These are phyloP conservation scores for Golovinomyces cichoracearum DNA, from an alignment of 2,329 filamentous ascomycete species.

Conservation along the genomic window DNA sequence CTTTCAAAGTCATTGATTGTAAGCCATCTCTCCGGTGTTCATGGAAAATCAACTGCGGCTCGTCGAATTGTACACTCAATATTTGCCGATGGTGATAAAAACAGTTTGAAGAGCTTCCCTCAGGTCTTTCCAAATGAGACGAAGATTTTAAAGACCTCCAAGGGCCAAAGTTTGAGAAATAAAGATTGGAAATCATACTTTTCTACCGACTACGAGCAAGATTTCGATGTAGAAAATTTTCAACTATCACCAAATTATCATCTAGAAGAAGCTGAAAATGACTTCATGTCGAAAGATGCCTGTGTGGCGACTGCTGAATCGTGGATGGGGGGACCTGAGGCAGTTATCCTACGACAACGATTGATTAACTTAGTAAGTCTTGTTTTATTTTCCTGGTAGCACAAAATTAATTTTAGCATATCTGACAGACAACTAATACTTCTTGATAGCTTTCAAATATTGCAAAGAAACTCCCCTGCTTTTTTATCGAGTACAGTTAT, in stretches of 20 bases:
- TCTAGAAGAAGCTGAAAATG: not conserved
- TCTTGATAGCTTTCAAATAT: conserved; percentile 10
- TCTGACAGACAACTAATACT: not conserved
- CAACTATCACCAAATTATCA: not conserved
- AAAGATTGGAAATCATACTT: not conserved
- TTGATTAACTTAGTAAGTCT: conserved; percentile 11
- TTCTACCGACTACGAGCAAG: conserved; percentile 11
- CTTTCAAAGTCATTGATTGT: conserved; percentile 32
- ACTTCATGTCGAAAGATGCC: conserved; percentile 3
- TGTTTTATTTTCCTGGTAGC: no score
- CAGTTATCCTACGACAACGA: conserved; percentile 12
- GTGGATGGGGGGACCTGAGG: conserved; percentile 12
- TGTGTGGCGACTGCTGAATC: conserved; percentile 3
- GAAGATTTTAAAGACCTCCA: conserved; percentile 19
- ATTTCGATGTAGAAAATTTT: conserved; percentile 5
- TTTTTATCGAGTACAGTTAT: conserved; percentile 20
- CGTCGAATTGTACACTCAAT: conserved; percentile 37
- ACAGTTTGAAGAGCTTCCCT: conserved; percentile 27
- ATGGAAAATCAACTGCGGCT: conserved; percentile 19
- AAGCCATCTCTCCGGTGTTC: conserved; percentile 19
- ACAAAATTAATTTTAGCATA: no score
- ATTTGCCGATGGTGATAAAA: conserved; percentile 35
- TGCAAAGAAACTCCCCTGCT: conserved; percentile 19
- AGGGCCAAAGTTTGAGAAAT: conserved; percentile 20
- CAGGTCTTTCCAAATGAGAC: conserved; percentile 46